Conservation (phyloP, 2,329 filamentous ascomycete species). For the Fusarium tjaetaba region DNA sequence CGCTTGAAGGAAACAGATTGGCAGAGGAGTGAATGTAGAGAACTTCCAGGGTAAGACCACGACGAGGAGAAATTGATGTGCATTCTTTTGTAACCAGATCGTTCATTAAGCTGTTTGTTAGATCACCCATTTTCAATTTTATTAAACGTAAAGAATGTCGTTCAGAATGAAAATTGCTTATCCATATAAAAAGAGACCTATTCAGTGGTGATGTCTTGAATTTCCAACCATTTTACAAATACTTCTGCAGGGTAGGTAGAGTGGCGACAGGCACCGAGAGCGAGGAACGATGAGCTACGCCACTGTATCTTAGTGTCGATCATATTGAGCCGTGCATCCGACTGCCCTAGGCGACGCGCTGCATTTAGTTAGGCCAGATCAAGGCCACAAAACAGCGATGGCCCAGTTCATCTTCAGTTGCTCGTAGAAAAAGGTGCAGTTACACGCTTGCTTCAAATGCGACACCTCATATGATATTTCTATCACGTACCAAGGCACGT, state of each 20-base stretch:
- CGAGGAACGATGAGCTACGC: not conserved
- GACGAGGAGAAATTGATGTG: fast-evolving
- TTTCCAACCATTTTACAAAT: not conserved
- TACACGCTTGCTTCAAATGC: too few relatives aligned
- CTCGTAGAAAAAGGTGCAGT: too few relatives aligned
- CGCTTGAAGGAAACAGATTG: too few relatives aligned
- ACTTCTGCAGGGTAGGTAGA: not conserved
- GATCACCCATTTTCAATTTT: fast-evolving
- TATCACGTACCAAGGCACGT: too few relatives aligned
- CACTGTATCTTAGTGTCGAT: not conserved
- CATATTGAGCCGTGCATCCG: not conserved
- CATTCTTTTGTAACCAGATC: not conserved
- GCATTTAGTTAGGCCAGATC: not conserved
- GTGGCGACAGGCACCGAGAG: too few relatives aligned
- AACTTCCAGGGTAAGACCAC: fast-evolving
- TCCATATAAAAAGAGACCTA: fast-evolving
- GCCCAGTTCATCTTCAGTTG: too few relatives aligned
- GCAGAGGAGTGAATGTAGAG: fast-evolving
- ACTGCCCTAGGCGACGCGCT: fast-evolving
- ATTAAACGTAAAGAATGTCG: fast-evolving
- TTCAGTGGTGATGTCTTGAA: not conserved
- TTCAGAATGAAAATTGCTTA: not conserved
- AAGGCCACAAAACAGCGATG: not conserved
- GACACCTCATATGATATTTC: too few relatives aligned
- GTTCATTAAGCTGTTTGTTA: not conserved